A percentile compares a stretch with the other conserved stretches of the same genome.
Evolutionary conservation across 306 rosid species (phyloP).

Genomic region (Alnus glutinosa): DNA sequence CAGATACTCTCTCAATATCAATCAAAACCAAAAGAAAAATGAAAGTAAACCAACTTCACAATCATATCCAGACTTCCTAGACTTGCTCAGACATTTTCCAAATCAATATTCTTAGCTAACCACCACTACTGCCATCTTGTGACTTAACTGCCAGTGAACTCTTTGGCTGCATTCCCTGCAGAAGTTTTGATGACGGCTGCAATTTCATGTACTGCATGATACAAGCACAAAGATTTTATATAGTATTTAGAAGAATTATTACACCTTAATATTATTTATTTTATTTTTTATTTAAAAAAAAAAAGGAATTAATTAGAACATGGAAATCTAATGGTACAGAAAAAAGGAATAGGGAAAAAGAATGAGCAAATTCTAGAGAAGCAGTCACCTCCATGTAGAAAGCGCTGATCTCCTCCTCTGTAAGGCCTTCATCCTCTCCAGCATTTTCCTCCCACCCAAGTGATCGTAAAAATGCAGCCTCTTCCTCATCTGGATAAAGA

Average conservation of each 20-base stretch:
- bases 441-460: conserved; percentile 43
- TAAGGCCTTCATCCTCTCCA: conserved; percentile 39
- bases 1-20: not conserved
- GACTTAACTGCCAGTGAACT: conserved; percentile 12
- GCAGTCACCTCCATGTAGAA: conserved; percentile 33
- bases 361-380: not conserved
- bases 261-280: not conserved
- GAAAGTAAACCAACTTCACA: not conserved
- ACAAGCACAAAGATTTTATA: conserved; percentile 7
- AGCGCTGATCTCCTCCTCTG: conserved; percentile 38
- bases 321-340: not conserved
- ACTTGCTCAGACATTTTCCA: not conserved
- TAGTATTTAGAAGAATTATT: not conserved
- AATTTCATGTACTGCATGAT: conserved; percentile 34
- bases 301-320: conserved; percentile 6
- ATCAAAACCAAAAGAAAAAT: conserved; percentile 11
- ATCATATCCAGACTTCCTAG: not conserved
- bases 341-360: not conserved
- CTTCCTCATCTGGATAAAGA: conserved; percentile 34
- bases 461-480: conserved; percentile 39
- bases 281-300: not conserved
- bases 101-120: conserved; percentile 12
- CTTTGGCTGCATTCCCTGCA: conserved; percentile 11
- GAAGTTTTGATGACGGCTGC: conserved; percentile 20
- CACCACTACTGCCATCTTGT: not conserved